Evolutionary conservation across 495 filamentous ascomycete species (phyloP), one percentile per base, ranked within the genome.

Genomic region (Hyaloscypha hepaticicola): DNA sequence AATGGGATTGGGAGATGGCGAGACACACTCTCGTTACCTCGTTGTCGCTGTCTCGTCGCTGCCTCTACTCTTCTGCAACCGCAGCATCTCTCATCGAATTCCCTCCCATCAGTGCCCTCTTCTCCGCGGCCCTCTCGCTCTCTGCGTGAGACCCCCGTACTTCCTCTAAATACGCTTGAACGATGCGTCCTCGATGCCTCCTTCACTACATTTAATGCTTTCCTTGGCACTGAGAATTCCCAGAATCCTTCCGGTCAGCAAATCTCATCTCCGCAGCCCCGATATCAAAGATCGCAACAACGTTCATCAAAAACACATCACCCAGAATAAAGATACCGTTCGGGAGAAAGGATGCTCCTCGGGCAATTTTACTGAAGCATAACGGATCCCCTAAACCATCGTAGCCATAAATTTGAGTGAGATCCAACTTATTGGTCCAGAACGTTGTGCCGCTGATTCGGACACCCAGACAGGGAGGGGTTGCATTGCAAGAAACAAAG

Each of bases 241-340:
- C 38, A 8, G 38, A 60, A 48, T 45, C 29, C 34, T 60, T 28
- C 22, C 59, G 50, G 11, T 22, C 19, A 45, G 72, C 73, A 59
- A 76, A 85, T 29, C 78, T 66, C 79, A 87, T 78, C 77, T 82
- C 73, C 34, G 78, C 76, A 58, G 74, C 74, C 11, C 83, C 84
- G 45, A 88, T 77, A 73, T 88, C 84, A 66, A 85, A 87, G 7
- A 85, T 80, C 0, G 79, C 77, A n/a, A 89, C 69, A 0, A 87
- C 86, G 66, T 83, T 86, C 72, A 85, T 87, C 77, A 88, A 75
- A 66, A 87, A 89, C 0, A 78, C 78, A 62, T 83, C 82, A 1
- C 87, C 87, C 25, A 90, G 66, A 24, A 90, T 84, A 60, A 76
- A 79, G 16, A 75, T 74, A 25, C 78, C 78, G 5, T 69, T 70